Base-by-base conservation (phyloP, 805 yeast genomes). In the Metschnikowia aberdeeniae region DNA sequence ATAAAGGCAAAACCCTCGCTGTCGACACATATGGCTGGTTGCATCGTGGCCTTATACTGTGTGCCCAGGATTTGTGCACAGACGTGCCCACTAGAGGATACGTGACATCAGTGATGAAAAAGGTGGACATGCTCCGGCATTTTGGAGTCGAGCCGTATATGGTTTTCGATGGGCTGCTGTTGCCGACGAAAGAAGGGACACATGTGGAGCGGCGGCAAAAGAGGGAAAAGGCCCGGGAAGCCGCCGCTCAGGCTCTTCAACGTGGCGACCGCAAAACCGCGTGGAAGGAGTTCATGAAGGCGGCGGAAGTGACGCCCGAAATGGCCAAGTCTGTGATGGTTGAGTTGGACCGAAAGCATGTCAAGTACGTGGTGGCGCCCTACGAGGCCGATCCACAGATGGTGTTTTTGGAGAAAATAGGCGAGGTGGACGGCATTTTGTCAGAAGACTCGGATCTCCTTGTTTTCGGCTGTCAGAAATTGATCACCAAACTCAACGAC, bases 1-100 rank as follows among this genome's bases (percentile, higher is more conserved):
- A 80, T 61, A 65, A 80, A 11, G 97, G 96, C 1, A 74, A 82
- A 56, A 81, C 86, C 0, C 67, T 90, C 35, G 99, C 96, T 0
- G 83, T 93, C n/a, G 99, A 93, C 60, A 90, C 96, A 0, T 93
- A 89, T 59, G 89, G 97, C 1, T 93, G 99, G 99, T 76, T 93
- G 5, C 99, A 93, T 64, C 78, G 87, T 51, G 90, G 93, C 4
- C 82, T 87, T 3, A 77, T 83, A 41, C 70, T 88, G 13, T 90
- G 98, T 64, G 86, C 97, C 0, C 80, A 77, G 64, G 96, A 93
- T 40, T 67, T 93, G 38, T 88, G 89, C 7, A 69, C 77, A 42
- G 86, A 79, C 9, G 63, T 67, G 41, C 88, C 89, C 1, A 88
- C 98, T 0, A 70, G 73, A n/a, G 75, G 79, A 57, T 86, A 86